Percentiles rank a stretch among this genome's conserved stretches.
phyloP scores from a whole-genome alignment of 2,329 filamentous ascomycete species.

The Ceratocystiopsis sp. region DNA sequence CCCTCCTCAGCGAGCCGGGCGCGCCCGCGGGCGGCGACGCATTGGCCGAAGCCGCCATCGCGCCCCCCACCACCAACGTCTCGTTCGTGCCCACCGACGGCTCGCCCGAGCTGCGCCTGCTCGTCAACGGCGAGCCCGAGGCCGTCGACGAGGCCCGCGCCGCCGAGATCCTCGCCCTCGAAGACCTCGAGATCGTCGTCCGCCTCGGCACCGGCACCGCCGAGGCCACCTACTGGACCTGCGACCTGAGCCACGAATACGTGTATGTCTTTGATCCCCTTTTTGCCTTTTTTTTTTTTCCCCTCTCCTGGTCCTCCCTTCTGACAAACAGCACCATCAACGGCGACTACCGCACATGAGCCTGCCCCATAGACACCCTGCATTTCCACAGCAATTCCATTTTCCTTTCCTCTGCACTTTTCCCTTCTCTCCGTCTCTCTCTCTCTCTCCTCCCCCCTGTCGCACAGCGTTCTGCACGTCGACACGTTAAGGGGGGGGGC shows the following conservation, averaged over 20 bases:
- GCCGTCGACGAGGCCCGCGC: conserved; percentile 60
- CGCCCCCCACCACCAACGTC: conserved; percentile 55
- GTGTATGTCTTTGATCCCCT: conserved; percentile 19
- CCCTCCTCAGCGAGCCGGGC: conserved; percentile 42
- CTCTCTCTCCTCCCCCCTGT: too few relatives aligned
- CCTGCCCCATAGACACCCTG: too few relatives aligned
- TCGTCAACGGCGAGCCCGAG: conserved; percentile 69
- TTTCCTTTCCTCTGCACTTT: too few relatives aligned
- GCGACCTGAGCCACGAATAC: conserved; percentile 74
- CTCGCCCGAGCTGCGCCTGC: conserved; percentile 56
- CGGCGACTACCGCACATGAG: conserved; percentile 47
- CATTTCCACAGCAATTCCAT: too few relatives aligned
- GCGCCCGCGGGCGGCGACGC: conserved; percentile 27
- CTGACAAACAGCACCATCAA: conserved; percentile 36
- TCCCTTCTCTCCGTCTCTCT: too few relatives aligned
- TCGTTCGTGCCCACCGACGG: conserved; percentile 66
- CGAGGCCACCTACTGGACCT: conserved; percentile 66
- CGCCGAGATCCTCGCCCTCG: conserved; percentile 58
- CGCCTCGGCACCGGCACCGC: conserved; percentile 50
- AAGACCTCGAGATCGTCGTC: conserved; percentile 66
- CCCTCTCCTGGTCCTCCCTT: not conserved
- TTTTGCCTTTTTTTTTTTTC: not conserved
- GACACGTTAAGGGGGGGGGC: too few relatives aligned
- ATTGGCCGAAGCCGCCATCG: conserved; percentile 36
- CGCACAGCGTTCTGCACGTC: too few relatives aligned